Evolutionary conservation across 176 grass and related monocot species (phyloP), one percentile per base, ranked within the genome.

Genomic region (Typha latifolia): DNA sequence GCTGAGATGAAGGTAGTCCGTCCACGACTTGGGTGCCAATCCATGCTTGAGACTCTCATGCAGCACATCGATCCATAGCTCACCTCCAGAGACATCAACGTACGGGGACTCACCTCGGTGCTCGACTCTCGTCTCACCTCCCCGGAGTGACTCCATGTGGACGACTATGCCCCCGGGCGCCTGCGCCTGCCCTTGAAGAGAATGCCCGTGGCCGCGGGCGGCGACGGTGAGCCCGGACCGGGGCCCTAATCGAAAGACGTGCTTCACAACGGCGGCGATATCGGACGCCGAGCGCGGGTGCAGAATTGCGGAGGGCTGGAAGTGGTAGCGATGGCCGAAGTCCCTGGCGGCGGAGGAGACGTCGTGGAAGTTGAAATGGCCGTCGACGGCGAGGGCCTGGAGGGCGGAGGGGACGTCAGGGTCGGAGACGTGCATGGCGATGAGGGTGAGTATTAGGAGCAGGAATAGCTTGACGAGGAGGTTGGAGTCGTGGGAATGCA

Each of bases 11-110:
- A 96, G 88, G 71, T 96, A 96, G 70, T 96, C 87, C 15, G 91
- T 96, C 91, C 91, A 96, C 1, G 91, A 96, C 68, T 74, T 96
- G 50, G 91, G 91, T 23, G 91, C 84, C 20, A 96, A 70, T 32
- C 84, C 91, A 49, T 84, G 53, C 64, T 86, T 81, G 50, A 96
- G 81, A n/a, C 78, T 85, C 82, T 91, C 85, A 18, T 66, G 80
- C 31, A 96, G 72, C 32, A 96, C 85, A 74, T 91, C 82, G 82
- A 96, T 91, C 92, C 92, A 96, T 9, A 96, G 88, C 64, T 82
- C 82, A 15, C 92, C 92, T 21, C 77, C 88, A 0, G 88, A 74
- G 1, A 73, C 92, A 65, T 96, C 92, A 1, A 88, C 80, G 3
- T 84, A 80, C 5, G 91, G 82, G 0, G 47, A 69, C 9, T 52